These are phyloP conservation scores for Raphanus hybrid DNA, from an alignment of 441 rosid species.

Conservation along the genomic window DNA sequence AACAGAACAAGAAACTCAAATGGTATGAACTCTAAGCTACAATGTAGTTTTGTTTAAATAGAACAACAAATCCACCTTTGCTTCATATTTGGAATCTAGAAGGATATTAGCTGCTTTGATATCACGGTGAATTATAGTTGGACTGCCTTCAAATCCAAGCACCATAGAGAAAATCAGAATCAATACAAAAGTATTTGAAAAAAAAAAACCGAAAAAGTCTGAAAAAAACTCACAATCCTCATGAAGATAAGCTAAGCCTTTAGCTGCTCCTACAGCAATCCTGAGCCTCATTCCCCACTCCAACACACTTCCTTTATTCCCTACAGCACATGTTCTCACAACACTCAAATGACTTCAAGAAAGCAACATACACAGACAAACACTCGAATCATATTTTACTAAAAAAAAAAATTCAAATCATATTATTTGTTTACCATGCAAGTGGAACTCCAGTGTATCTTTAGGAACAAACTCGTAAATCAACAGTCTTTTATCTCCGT, in stretches of 20 bases:
- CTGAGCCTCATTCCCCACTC: slow-evolving; percentile 56
- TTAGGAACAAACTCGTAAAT: slow-evolving; percentile 65
- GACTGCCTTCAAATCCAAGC: slow-evolving; percentile 52
- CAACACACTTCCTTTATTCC: slow-evolving; percentile 45
- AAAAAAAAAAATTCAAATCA: background rate
- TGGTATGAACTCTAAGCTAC: background rate
- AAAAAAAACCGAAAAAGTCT: background rate
- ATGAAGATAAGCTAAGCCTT: slow-evolving; percentile 66
- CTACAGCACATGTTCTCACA: slow-evolving; percentile 54
- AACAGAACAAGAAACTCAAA: slow-evolving; percentile 16
- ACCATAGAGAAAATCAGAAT: background rate
- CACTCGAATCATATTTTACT: no score
- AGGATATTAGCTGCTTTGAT: slow-evolving; percentile 64
- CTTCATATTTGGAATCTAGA: slow-evolving; percentile 58
- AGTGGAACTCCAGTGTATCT: slow-evolving; percentile 59
- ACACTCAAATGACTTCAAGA: no score
- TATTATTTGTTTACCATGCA: slow-evolving; percentile 44
- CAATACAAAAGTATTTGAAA: background rate
- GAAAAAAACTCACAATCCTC: slow-evolving; percentile 60
- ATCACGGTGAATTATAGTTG: slow-evolving; percentile 63
- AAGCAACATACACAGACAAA: no score
- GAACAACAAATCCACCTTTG: slow-evolving; percentile 48
- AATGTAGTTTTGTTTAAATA: background rate
- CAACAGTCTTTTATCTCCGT: slow-evolving; percentile 52
- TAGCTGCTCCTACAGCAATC: slow-evolving; percentile 66